Conservation (phyloP, 1,139 yeast genomes). For the Saccharomycopsis phalli region DNA sequence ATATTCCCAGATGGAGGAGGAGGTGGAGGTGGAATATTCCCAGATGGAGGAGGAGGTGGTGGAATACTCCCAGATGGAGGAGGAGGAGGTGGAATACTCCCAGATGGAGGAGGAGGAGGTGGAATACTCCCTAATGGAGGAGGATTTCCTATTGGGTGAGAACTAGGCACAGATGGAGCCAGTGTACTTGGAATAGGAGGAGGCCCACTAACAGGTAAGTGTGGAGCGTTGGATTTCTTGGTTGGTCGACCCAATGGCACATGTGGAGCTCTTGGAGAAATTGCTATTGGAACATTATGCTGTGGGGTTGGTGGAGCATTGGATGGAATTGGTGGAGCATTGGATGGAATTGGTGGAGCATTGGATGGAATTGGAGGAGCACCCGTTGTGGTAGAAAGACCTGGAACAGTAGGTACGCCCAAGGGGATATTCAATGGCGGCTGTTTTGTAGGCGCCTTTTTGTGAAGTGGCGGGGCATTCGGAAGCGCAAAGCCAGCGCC, state of each 20-base stretch:
- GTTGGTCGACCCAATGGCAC: no score
- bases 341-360: slow-evolving; percentile 3
- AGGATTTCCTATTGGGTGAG: slow-evolving; percentile 8
- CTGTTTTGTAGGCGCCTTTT: slow-evolving; percentile 4
- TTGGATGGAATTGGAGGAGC: slow-evolving; percentile 3
- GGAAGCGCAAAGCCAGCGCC: not conserved
- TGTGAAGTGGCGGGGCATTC: slow-evolving; percentile 7
- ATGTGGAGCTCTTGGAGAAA: no score
- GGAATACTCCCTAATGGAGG: slow-evolving; percentile 1
- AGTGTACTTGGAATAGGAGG: slow-evolving; percentile 7
- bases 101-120: slow-evolving; percentile 8
- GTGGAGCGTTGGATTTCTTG: no score
- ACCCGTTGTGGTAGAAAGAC: not conserved
- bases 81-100: slow-evolving; percentile 1
- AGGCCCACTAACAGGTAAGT: not conserved
- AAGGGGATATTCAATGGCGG: no score
- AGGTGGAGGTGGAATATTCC: not conserved
- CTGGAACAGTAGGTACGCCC: slow-evolving; percentile 1
- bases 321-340: no score
- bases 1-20: not conserved
- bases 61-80: slow-evolving; percentile 1
- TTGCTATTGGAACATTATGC: no score
- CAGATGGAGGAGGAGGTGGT: slow-evolving; percentile 7
- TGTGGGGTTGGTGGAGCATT: no score
- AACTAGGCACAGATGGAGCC: slow-evolving; percentile 10